phyloP scores from a whole-genome alignment of 768 basidiomycete species.

The Cystobasidium onofrii region DNA sequence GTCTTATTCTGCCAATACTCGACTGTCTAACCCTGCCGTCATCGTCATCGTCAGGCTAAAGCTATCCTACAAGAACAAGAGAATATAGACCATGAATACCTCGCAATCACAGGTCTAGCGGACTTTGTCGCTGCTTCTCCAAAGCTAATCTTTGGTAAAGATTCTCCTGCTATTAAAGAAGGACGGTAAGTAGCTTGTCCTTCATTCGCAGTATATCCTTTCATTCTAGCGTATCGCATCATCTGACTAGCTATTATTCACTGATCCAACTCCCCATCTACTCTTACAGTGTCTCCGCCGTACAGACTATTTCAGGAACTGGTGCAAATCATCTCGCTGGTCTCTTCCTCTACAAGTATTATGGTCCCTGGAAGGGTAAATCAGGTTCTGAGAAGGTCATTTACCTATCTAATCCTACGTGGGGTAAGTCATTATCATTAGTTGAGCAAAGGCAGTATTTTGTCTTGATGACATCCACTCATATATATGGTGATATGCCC shows the following conservation, averaged over 20 bases:
- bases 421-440: constrained; percentile 70
- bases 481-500: too few relatives aligned
- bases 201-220: constrained; percentile 82
- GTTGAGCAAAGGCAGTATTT: not conserved
- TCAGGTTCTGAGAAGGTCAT: constrained; percentile 55
- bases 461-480: too few relatives aligned
- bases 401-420: constrained; percentile 86
- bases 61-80: constrained; percentile 55
- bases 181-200: constrained; percentile 60
- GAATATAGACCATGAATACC: constrained; percentile 84
- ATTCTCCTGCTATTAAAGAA: constrained; percentile 63
- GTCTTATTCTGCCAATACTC: too few relatives aligned
- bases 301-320: constrained; percentile 94
- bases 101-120: constrained; percentile 83
- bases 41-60: constrained; percentile 67
- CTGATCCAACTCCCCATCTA: not conserved
- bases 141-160: constrained; percentile 80
- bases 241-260: too few relatives aligned
- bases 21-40: too few relatives aligned
- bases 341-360: constrained; percentile 80
- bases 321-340: constrained; percentile 94
- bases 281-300: constrained; percentile 61
- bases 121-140: constrained; percentile 78
- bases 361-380: constrained; percentile 51
- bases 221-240: constrained; percentile 73